These are phyloP conservation scores for Aristolochia contorta DNA, from an alignment of 164 flowering plant genomes.

Conservation along the genomic window DNA sequence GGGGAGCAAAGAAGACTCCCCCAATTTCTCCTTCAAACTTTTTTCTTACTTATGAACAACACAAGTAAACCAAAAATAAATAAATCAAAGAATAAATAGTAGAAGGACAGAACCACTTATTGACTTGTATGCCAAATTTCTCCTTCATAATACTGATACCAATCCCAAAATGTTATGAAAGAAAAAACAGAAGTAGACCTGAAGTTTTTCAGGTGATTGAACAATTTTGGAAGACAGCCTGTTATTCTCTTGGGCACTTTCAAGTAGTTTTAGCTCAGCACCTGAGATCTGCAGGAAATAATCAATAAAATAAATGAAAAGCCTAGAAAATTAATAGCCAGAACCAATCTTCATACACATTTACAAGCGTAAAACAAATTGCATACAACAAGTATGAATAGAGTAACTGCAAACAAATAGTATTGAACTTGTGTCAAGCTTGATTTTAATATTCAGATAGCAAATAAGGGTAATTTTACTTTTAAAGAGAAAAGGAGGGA, in stretches of 20 bases:
- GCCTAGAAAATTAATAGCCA: not conserved
- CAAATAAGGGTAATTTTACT: no score
- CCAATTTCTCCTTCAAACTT: no score
- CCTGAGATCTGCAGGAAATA: constrained; percentile 46
- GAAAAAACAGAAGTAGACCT: constrained; percentile 30
- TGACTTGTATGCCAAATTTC: not conserved
- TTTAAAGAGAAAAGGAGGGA: no score
- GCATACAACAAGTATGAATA: no score
- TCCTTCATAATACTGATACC: not conserved
- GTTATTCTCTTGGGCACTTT: constrained; percentile 78
- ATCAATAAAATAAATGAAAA: not conserved
- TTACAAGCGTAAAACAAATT: no score
- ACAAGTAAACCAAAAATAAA: no score
- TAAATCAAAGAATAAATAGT: not conserved
- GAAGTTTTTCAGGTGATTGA: constrained; percentile 90
- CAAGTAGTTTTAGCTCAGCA: constrained; percentile 63
- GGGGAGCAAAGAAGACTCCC: no score
- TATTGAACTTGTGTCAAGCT: no score
- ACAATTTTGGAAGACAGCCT: constrained; percentile 71
- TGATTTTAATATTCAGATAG: no score
- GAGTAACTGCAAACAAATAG: no score
- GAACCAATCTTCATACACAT: no score
- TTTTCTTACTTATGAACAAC: no score
- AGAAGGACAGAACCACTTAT: not conserved
- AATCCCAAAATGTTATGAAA: not conserved